Evolutionary conservation across 345 rosid genomes (phyloP), one percentile per base, ranked within the genome.

Genomic region (Diplotaxis tenuifolia): DNA sequence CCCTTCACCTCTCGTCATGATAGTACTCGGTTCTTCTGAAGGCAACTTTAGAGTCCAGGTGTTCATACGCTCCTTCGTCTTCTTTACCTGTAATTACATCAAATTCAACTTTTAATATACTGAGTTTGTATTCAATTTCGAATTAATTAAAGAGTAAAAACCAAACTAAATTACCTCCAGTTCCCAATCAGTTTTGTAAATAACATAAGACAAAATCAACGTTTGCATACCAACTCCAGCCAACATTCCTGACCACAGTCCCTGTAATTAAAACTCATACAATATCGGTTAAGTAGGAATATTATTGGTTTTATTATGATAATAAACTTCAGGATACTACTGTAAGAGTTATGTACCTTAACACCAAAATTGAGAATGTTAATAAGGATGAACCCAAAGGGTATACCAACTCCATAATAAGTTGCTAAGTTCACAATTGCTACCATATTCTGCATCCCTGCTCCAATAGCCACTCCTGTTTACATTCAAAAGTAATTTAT

Each of bases 391-490:
- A 71, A 67, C 70, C 88, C 85, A 0, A 81, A 7, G 0, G 89
- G 86, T 10, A 88, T 18, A 23, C 90, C 93, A 11, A 84, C 34
- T 22, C 23, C 72, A 62, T 85, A 85, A 69, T 85, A 86, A 73
- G 86, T 75, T n/a, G 77, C 65, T 32, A 85, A 31, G 70, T 88
- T 86, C 19, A 88, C 78, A 38, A 63, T 45, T 38, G 86, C 85
- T 16, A 80, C 88, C 34, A 53, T 4, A 57, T 65, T 28, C 61
- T 86, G 90, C 60, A 78, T 27, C 56, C 88, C 88, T n/a, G 88
- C 74, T 40, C 88, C 89, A 0, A 88, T 62, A 14, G 91, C 85
- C 0, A 81, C 82, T 0, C 91, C 91, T 88, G 70, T 45, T 49
- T 38, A 32, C 15, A 69, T 21, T 36, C 47, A 68, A 23, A 23